These are phyloP conservation scores for Excoecaria agallocha DNA, from an alignment of 345 rosid genomes.

Conservation along the genomic window DNA sequence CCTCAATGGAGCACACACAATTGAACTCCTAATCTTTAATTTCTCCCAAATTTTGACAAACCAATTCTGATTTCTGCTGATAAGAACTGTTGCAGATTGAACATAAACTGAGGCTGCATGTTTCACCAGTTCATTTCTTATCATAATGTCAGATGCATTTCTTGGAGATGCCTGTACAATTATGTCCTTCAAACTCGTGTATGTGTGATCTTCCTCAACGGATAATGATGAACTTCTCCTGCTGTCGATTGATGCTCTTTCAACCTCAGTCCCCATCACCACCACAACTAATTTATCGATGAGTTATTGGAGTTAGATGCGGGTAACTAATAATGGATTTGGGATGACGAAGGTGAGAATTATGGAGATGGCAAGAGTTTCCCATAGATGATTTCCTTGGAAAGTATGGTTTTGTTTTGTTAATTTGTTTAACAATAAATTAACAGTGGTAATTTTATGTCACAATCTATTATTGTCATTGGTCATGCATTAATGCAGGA, in stretches of 20 bases:
- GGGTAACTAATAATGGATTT: too few relatives aligned
- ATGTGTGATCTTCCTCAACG: conserved; percentile 16
- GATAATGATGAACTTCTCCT: conserved; percentile 6
- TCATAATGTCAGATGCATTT: conserved; percentile 28
- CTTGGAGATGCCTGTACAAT: conserved; percentile 9
- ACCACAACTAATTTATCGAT: not conserved
- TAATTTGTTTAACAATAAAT: not conserved
- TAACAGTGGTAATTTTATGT: not conserved
- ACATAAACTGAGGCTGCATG: conserved; percentile 57
- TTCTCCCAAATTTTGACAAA: conserved; percentile 34
- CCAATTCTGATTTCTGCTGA: conserved; percentile 37
- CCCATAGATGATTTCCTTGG: conserved; percentile 13
- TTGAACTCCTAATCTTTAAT: conserved; percentile 22
- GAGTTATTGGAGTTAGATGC: not conserved
- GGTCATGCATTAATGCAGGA: conserved; percentile 21
- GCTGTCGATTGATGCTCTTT: not conserved
- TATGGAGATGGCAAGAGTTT: not conserved
- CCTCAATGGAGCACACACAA: conserved; percentile 22
- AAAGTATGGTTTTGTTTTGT: not conserved
- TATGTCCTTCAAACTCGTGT: conserved; percentile 45
- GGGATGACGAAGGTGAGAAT: too few relatives aligned
- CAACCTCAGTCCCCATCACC: conserved; percentile 19
- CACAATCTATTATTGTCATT: not conserved
- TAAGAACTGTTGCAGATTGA: conserved; percentile 41
- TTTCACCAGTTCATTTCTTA: conserved; percentile 51